Percentiles rank a stretch among this genome's conserved stretches.
phyloP scores from a whole-genome alignment of 441 rosid genomes.

The Pelargonium cotyledonis region DNA sequence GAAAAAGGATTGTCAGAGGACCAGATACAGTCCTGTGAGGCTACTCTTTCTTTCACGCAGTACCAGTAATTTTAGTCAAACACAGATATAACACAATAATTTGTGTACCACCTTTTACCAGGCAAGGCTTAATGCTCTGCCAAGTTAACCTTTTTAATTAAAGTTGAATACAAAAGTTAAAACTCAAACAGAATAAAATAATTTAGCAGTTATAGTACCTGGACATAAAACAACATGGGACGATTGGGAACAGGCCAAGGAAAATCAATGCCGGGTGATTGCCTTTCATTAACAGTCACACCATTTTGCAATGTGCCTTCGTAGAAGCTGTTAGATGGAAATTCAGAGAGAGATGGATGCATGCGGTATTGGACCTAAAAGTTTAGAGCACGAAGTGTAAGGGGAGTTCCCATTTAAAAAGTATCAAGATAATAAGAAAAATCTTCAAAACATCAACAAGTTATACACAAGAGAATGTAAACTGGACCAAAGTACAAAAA shows the following conservation, averaged over 20 bases:
- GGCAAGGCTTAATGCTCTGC: background rate
- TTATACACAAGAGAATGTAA: too few species aligned
- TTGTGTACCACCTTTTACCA: background rate
- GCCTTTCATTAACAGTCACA: slow-evolving; percentile 94
- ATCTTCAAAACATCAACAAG: background rate
- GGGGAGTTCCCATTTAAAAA: background rate
- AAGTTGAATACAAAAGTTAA: background rate
- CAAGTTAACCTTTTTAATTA: background rate
- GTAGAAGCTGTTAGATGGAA: slow-evolving; percentile 95
- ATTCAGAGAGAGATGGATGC: slow-evolving; percentile 98
- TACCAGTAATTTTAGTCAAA: too few species aligned
- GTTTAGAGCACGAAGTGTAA: slow-evolving; percentile 10
- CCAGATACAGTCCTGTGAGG: too few species aligned
- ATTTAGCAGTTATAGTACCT: slow-evolving; percentile 40
- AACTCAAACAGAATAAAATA: background rate
- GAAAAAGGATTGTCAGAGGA: too few species aligned
- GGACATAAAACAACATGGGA: slow-evolving; percentile 98
- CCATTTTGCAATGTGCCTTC: slow-evolving; percentile 99
- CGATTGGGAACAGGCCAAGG: slow-evolving; percentile 99
- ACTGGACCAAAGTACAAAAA: background rate
- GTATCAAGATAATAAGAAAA: background rate
- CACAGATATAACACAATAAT: too few species aligned
- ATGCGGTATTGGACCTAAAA: slow-evolving; percentile 95
- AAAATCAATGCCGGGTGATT: slow-evolving; percentile 86
- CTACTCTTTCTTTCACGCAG: too few species aligned